Base-by-base conservation (phyloP, 177 flowering plant species). In the Tripterygium wilfordii region DNA sequence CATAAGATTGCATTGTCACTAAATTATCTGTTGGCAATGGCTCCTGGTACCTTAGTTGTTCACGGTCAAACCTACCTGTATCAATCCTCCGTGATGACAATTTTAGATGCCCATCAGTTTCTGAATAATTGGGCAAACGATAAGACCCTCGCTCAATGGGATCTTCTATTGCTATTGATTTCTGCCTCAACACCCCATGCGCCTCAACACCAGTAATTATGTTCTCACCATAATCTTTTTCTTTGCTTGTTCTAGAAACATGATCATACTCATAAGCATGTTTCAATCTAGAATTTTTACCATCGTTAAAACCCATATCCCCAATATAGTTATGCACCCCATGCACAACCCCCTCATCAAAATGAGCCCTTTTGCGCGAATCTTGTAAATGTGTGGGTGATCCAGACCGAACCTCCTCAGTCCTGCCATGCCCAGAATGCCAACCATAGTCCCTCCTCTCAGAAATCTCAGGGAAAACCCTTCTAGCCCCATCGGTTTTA, bases 371-470 rank as follows among this genome's bases (percentile, higher is more conserved):
- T 22, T 63, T 57, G 32, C 55, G 33, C 30, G n/a, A n/a, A n/a
- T 32, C 10, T 17, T 29, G 48, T 49, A 33, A 44, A 24, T 42
- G 17, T 8, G 55, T 38, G 7, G 65, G 66, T 4, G 73, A 53
- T 31, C 58, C 56, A 10, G 61, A 43, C 18, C 45, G 48, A 1
- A 37, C 48, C 20, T 24, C 31, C 35, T 30, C 52, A 14, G 21
- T 31, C 14, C 56, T 50, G 2, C 56, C 61, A 24, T 56, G 61
- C 37, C 65, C 64, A 26, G 46, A 52, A 57, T 45, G 64, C 58
- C 66, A 61, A 32, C 39, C 45, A 42, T 57, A 68, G 13, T 70
- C 79, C 54, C 71, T 62, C 51, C 66, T 55, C 21, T 67, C 80
- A 18, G 45, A 16, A 7, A 66, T 56, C 24, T 49, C 49, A 29